Evolutionary conservation across 2,329 filamentous ascomycete genomes (phyloP).

Genomic region (Claviceps pusilla): DNA sequence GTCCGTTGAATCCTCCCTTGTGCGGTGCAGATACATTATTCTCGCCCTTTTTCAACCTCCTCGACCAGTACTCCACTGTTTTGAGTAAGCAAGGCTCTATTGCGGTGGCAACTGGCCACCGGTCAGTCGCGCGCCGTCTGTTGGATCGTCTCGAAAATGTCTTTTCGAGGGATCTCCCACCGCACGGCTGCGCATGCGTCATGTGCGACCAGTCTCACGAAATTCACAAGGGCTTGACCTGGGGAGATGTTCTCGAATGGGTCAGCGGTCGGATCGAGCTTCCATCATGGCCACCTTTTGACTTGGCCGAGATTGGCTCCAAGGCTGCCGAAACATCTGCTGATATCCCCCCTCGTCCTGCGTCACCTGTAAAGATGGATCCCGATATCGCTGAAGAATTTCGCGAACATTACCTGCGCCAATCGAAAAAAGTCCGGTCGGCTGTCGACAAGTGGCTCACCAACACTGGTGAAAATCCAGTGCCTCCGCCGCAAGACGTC

Average conservation of each 20-base stretch:
- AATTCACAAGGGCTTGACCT: conserved; percentile 62
- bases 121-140: conserved; percentile 78
- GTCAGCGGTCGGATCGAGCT: conserved; percentile 79
- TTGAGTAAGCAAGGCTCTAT: conserved; percentile 73
- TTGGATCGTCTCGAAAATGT: conserved; percentile 86
- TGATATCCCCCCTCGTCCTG: conserved; percentile 40
- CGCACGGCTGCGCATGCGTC: conserved; percentile 69
- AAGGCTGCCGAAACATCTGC: conserved; percentile 48
- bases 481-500: conserved; percentile 69
- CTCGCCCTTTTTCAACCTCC: conserved; percentile 62
- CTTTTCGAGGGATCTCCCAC: conserved; percentile 81
- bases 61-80: conserved; percentile 76
- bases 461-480: conserved; percentile 58
- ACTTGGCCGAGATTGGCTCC: conserved; percentile 46
- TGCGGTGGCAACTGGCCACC: conserved; percentile 87
- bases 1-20: conserved; percentile 49
- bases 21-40: conserved; percentile 61
- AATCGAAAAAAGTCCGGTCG: conserved; percentile 84
- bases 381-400: conserved; percentile 91
- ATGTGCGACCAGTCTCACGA: conserved; percentile 56
- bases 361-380: conserved; percentile 60
- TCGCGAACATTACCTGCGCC: conserved; percentile 77
- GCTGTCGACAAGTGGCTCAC: conserved; percentile 83
- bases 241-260: conserved; percentile 89
- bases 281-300: conserved; percentile 78